These are phyloP conservation scores for Limnomonas spitsbergensis DNA, from an alignment of 139 green algal species.

Conservation along the genomic window DNA sequence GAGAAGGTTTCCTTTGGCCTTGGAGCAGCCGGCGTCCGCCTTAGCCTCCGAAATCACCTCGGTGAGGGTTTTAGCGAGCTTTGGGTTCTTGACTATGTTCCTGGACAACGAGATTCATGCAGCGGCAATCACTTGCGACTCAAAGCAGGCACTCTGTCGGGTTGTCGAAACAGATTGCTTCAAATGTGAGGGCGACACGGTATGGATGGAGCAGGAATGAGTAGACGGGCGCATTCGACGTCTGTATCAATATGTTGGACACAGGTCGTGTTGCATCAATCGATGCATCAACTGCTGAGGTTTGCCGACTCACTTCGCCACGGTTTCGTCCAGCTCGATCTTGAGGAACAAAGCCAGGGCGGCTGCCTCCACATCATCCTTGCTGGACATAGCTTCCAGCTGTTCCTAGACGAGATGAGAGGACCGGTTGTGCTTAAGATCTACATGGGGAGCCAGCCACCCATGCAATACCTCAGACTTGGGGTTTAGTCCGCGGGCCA, in stretches of 20 bases:
- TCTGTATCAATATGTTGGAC: no score
- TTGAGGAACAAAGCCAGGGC: constrained; percentile 47
- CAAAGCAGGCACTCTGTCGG: no score
- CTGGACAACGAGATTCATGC: constrained; percentile 39
- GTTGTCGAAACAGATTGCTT: no score
- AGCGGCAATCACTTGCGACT: background rate
- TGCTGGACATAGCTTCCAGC: background rate
- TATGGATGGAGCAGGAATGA: no score
- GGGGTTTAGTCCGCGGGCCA: no score
- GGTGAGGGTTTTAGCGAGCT: constrained; percentile 66
- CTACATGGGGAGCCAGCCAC: no score
- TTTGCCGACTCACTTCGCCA: constrained; percentile 60
- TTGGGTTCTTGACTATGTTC: constrained; percentile 69
- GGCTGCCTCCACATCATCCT: background rate
- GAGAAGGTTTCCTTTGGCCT: constrained; percentile 72
- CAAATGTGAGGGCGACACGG: no score
- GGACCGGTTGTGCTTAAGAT: no score
- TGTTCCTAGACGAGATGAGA: no score
- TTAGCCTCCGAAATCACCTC: constrained; percentile 72
- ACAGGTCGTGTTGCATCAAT: no score
- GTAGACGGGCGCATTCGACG: no score
- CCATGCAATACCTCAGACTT: no score
- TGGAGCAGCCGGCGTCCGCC: constrained; percentile 58
- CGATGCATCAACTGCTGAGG: constrained; percentile 10
- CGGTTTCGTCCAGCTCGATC: constrained; percentile 68